Evolutionary conservation across 2,329 filamentous ascomycete genomes (phyloP).

Genomic region (Microdochium trichocladiopsis): DNA sequence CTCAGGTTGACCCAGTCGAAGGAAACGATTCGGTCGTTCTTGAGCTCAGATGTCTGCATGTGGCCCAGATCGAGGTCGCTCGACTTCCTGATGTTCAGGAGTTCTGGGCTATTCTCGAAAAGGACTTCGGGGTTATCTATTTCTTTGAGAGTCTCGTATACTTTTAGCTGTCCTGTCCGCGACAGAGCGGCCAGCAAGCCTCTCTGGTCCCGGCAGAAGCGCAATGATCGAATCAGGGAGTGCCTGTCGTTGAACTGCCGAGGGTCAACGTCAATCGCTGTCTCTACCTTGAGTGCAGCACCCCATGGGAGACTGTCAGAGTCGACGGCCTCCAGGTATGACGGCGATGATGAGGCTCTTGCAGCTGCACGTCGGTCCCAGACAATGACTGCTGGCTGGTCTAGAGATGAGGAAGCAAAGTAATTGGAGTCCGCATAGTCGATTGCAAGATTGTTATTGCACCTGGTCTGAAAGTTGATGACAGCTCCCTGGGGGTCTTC

Average conservation of each 20-base stretch:
- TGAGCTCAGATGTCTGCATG: slow-evolving; percentile 36
- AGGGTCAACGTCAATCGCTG: slow-evolving; percentile 47
- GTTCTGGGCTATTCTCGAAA: slow-evolving; percentile 44
- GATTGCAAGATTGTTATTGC: slow-evolving; percentile 67
- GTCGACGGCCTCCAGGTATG: slow-evolving; percentile 51
- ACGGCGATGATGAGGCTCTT: slow-evolving; percentile 42
- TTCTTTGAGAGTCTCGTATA: slow-evolving; percentile 52
- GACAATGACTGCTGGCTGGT: slow-evolving; percentile 66
- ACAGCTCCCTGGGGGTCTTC: slow-evolving; percentile 42
- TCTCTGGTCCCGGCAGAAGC: slow-evolving; percentile 55
- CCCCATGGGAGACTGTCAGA: slow-evolving; percentile 58
- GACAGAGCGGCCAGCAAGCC: slow-evolving; percentile 57
- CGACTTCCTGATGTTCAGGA: slow-evolving; percentile 52
- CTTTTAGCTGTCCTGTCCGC: slow-evolving; percentile 55
- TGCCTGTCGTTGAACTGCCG: slow-evolving; percentile 47
- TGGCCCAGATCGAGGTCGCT: slow-evolving; percentile 56
- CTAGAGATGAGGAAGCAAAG: slow-evolving; percentile 72
- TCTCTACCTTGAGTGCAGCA: slow-evolving; percentile 49
- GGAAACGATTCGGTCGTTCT: slow-evolving; percentile 56
- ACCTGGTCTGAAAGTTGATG: slow-evolving; percentile 57
- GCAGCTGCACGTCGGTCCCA: slow-evolving; percentile 68
- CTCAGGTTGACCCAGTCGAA: slow-evolving; percentile 61
- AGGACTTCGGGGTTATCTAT: slow-evolving; percentile 30
- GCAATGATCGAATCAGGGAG: slow-evolving; percentile 54
- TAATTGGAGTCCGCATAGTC: slow-evolving; percentile 78